phyloP scores from a whole-genome alignment of 768 basidiomycete genomes.

The Saitozyma sp. region DNA sequence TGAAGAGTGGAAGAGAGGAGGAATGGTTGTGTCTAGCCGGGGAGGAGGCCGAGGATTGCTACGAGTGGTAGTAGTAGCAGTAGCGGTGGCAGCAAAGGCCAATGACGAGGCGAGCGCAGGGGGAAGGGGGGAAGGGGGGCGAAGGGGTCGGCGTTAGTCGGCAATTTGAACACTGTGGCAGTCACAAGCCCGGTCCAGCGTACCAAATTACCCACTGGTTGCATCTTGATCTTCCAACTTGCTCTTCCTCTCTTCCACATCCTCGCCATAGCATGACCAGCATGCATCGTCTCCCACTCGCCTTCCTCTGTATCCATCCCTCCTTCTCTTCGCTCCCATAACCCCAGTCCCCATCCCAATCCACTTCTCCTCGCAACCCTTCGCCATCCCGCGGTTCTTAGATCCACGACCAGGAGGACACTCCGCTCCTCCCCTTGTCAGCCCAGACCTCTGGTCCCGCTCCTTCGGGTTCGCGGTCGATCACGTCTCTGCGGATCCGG shows the following conservation, averaged over 20 bases:
- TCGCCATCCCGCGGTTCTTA: constrained; percentile 49
- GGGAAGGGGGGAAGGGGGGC: no score
- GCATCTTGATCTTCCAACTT: no score
- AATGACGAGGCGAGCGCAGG: no score
- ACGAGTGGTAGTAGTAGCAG: no score
- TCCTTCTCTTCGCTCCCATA: constrained; percentile 6
- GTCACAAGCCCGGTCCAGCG: no score
- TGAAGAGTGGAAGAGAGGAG: no score
- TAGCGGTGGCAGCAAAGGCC: no score
- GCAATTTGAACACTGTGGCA: no score
- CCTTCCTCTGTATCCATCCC: constrained; percentile 1
- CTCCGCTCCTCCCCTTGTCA: constrained; percentile 18
- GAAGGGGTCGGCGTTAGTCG: no score
- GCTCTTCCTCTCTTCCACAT: not conserved
- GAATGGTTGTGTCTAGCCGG: no score
- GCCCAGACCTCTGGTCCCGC: constrained; percentile 7
- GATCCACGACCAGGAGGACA: constrained; percentile 48
- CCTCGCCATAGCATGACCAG: not conserved
- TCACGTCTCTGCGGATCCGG: not conserved
- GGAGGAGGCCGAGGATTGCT: no score
- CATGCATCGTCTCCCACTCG: not conserved
- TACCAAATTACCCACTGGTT: no score
- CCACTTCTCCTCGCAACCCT: constrained; percentile 11
- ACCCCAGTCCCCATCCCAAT: not conserved
- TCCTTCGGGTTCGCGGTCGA: not conserved